Evolutionary conservation across 1,284 basidiomycete genomes (phyloP).

Genomic region (Moesziomyces parantarcticus): DNA sequence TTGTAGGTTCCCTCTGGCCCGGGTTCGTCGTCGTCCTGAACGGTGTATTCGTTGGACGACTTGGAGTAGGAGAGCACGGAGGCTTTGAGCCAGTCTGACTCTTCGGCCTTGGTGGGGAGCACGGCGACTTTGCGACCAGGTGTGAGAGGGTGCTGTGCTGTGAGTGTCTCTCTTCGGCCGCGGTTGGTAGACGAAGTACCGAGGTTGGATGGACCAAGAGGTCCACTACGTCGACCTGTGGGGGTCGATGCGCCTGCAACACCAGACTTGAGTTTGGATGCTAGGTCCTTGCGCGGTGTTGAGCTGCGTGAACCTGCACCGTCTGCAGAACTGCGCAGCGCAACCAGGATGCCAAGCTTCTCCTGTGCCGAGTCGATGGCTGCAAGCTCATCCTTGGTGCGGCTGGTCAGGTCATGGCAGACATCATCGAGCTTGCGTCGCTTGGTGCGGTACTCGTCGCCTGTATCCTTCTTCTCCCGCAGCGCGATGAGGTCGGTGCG

Average conservation of each 20-base stretch:
- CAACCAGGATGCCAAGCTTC: slow-evolving; percentile 55
- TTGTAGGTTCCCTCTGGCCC: slow-evolving; percentile 50
- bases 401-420: slow-evolving; percentile 40
- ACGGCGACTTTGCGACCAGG: slow-evolving; percentile 43
- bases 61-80: slow-evolving; percentile 39
- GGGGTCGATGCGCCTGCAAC: slow-evolving; percentile 31
- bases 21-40: slow-evolving; percentile 48
- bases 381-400: slow-evolving; percentile 50
- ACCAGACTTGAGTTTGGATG: slow-evolving; percentile 22
- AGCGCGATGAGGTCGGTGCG: slow-evolving; percentile 32
- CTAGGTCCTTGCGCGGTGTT: slow-evolving; percentile 40
- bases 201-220: slow-evolving; percentile 26
- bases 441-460: slow-evolving; percentile 52
- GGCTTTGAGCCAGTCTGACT: slow-evolving; percentile 50
- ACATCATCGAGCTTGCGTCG: slow-evolving; percentile 43
- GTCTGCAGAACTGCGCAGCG: slow-evolving; percentile 47
- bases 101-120: slow-evolving; percentile 36
- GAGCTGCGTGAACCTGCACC: slow-evolving; percentile 21
- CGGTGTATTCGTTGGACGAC: slow-evolving; percentile 42
- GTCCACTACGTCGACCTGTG: slow-evolving; percentile 14
- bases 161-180: slow-evolving; percentile 29
- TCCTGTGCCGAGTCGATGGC: slow-evolving; percentile 59
- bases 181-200: slow-evolving; percentile 19
- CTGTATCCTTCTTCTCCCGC: slow-evolving; percentile 37
- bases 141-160: slow-evolving; percentile 39